These are phyloP conservation scores for Leptographium radiaticola DNA, from an alignment of 2,329 filamentous ascomycete genomes.

Conservation along the genomic window DNA sequence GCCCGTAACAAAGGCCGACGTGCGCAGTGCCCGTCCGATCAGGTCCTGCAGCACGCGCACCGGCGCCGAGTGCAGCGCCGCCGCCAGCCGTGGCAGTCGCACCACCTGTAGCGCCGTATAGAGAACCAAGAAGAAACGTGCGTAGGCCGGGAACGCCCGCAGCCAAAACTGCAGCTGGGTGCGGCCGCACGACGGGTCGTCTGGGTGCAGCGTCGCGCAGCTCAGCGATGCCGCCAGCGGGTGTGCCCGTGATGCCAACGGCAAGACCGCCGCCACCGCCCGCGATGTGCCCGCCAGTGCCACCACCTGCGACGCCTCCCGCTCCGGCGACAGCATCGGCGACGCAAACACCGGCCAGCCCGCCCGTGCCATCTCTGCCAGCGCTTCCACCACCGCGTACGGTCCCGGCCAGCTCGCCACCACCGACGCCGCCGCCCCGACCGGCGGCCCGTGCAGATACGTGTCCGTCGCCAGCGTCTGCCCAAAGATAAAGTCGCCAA, in stretches of 20 bases:
- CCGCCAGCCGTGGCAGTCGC: slow-evolving; percentile 32
- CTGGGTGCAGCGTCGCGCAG: slow-evolving; percentile 79
- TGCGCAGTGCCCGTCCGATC: slow-evolving; percentile 55
- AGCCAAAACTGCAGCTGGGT: slow-evolving; percentile 85
- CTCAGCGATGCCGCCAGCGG: slow-evolving; percentile 75
- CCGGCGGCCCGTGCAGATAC: slow-evolving; percentile 65
- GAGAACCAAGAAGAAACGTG: slow-evolving; percentile 63
- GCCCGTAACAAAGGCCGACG: slow-evolving; percentile 66
- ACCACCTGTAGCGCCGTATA: slow-evolving; percentile 61
- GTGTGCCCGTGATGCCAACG: slow-evolving; percentile 73
- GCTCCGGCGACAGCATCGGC: slow-evolving; percentile 71
- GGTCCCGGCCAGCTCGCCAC: slow-evolving; percentile 58
- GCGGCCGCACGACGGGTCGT: slow-evolving; percentile 74
- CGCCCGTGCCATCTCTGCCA: slow-evolving; percentile 68
- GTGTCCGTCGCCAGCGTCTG: slow-evolving; percentile 45
- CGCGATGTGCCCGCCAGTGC: slow-evolving; percentile 49
- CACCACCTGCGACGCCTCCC: slow-evolving; percentile 39
- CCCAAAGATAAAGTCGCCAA: slow-evolving; percentile 46
- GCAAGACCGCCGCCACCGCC: slow-evolving; percentile 52
- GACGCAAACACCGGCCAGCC: slow-evolving; percentile 82
- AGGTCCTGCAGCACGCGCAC: slow-evolving; percentile 53
- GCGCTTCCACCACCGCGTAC: slow-evolving; percentile 64
- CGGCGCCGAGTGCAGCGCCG: slow-evolving; percentile 55
- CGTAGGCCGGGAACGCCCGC: slow-evolving; percentile 63
- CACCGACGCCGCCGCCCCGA: slow-evolving; percentile 45